Percentiles rank a stretch among this genome's conserved stretches.
These are phyloP conservation scores for Saturnispora besseyi DNA, from an alignment of 805 yeast species.

Conservation along the genomic window DNA sequence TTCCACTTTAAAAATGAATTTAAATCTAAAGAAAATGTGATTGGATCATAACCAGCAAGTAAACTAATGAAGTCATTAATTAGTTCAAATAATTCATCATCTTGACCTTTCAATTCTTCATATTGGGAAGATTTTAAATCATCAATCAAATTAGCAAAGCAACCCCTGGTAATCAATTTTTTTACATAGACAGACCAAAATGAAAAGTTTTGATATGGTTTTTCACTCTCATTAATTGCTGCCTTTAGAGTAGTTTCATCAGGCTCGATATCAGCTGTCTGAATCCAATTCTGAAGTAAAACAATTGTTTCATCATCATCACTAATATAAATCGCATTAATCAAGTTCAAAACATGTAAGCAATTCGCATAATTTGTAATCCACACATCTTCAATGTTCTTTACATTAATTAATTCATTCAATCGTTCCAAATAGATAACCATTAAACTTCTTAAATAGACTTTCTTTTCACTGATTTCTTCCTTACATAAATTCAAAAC, in stretches of 20 bases:
- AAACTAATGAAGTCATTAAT: slow-evolving; percentile 35
- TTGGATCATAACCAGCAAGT: slow-evolving; percentile 32
- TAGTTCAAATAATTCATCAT: slow-evolving; percentile 27
- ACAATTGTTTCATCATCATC: slow-evolving; percentile 35
- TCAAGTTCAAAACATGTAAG: slow-evolving; percentile 46
- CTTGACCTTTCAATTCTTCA: slow-evolving; percentile 28
- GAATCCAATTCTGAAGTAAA: slow-evolving; percentile 51
- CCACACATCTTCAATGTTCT: slow-evolving; percentile 19
- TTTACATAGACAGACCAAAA: slow-evolving; percentile 59
- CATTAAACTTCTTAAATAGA: slow-evolving; percentile 26
- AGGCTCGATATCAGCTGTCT: slow-evolving; percentile 62
- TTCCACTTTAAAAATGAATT: slow-evolving; percentile 44
- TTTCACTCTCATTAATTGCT: slow-evolving; percentile 32
- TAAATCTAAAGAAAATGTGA: slow-evolving; percentile 29
- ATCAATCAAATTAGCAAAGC: slow-evolving; percentile 44
- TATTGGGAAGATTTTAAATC: slow-evolving; percentile 38
- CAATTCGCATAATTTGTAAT: slow-evolving; percentile 32
- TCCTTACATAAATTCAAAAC: slow-evolving; percentile 28
- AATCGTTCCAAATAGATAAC: slow-evolving; percentile 24
- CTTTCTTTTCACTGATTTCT: slow-evolving; percentile 28
- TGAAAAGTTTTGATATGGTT: slow-evolving; percentile 38
- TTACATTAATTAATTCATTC: slow-evolving; percentile 23
- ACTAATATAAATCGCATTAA: slow-evolving; percentile 44
- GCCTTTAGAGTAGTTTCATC: slow-evolving; percentile 40
- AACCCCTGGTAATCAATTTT: slow-evolving; percentile 52